A percentile compares a stretch with the other conserved stretches of the same genome.
Evolutionary conservation across 2,329 filamentous ascomycete genomes (phyloP).

Genomic region (Parastagonospora avenae): DNA sequence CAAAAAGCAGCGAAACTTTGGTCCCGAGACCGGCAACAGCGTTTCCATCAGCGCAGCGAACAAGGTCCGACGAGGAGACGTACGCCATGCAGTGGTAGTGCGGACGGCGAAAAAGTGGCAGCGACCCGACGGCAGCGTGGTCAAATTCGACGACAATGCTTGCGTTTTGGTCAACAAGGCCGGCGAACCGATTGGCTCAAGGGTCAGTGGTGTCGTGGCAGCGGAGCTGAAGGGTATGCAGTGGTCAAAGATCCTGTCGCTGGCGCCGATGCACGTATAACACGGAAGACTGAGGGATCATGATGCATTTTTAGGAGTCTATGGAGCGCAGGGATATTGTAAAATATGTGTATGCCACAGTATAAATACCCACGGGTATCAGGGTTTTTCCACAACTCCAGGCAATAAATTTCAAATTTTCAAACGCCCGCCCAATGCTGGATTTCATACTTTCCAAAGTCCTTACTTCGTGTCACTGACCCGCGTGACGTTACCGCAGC

Average conservation of each 20-base stretch:
- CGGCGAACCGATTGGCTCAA: slow-evolving; percentile 90
- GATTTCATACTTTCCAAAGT: slow-evolving; percentile 11
- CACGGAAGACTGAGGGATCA: slow-evolving; percentile 5
- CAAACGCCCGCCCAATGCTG: slow-evolving; percentile 42
- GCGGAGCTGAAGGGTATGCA: slow-evolving; percentile 87
- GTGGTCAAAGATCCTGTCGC: slow-evolving; percentile 97
- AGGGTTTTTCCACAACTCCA: slow-evolving; percentile 36
- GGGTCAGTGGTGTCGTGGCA: slow-evolving; percentile 77
- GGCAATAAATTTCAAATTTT: slow-evolving; percentile 23
- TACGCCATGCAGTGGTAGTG: slow-evolving; percentile 93
- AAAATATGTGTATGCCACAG: slow-evolving; percentile 37
- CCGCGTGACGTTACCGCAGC: slow-evolving; percentile 84
- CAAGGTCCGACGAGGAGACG: slow-evolving; percentile 96
- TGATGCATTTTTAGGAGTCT: slow-evolving; percentile 29
- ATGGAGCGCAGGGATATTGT: slow-evolving; percentile 23
- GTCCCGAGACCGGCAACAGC: slow-evolving; percentile 71
- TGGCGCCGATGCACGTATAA: slow-evolving; percentile 83
- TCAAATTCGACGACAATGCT: slow-evolving; percentile 96
- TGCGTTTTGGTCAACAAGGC: slow-evolving; percentile 97
- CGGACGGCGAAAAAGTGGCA: slow-evolving; percentile 87
- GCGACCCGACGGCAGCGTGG: slow-evolving; percentile 83
- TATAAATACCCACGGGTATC: slow-evolving; percentile 44
- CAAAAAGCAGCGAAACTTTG: slow-evolving; percentile 87
- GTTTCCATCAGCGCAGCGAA: slow-evolving; percentile 76
- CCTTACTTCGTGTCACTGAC: slow-evolving; percentile 15